phyloP scores from a whole-genome alignment of 2,329 filamentous ascomycete species.

The Cadophora sp. region DNA sequence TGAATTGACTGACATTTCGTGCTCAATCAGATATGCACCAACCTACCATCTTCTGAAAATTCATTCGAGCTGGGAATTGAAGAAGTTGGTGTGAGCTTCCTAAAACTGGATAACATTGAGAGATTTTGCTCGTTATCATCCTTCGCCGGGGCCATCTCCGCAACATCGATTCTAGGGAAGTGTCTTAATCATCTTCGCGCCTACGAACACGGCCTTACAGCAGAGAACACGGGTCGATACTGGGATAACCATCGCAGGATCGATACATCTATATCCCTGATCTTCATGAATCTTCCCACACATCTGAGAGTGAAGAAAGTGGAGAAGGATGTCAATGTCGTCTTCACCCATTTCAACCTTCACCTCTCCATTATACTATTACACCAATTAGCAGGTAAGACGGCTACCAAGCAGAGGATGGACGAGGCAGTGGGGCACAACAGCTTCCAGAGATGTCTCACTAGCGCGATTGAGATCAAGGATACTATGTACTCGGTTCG shows the following conservation, averaged over 20 bases:
- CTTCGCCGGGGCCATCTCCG: constrained; percentile 4
- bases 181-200: neutral
- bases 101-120: neutral
- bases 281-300: constrained; percentile 5
- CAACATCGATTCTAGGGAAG: neutral
- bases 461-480: constrained; percentile 5
- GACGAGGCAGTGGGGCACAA: neutral
- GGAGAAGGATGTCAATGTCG: neutral
- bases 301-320: neutral
- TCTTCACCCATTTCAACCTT: constrained; percentile 4
- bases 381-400: constrained; percentile 2
- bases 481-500: constrained; percentile 6
- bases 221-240: neutral
- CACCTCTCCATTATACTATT: constrained; percentile 4
- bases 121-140: neutral
- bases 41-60: constrained; percentile 8
- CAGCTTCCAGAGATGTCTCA: constrained; percentile 8
- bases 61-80: neutral
- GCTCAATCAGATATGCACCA: constrained; percentile 2
- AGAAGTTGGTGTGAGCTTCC: neutral
- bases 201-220: neutral
- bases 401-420: neutral
- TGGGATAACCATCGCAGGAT: neutral
- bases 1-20: neutral
- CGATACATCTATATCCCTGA: constrained; percentile 1